These are phyloP conservation scores for Mycena amicta DNA, from an alignment of 768 basidiomycete species.

Conservation along the genomic window DNA sequence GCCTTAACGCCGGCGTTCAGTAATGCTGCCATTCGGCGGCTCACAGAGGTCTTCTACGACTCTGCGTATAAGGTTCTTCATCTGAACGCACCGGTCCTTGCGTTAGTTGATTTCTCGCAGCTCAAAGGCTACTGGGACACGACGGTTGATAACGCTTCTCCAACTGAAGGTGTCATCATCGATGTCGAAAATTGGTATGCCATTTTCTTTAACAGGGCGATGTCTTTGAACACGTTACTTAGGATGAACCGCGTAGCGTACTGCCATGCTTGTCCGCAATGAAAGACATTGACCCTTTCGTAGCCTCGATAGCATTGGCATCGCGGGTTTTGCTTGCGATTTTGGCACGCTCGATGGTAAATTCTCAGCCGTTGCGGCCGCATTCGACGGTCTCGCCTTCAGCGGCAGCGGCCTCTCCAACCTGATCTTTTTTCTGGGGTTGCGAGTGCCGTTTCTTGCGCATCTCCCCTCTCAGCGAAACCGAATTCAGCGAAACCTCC, in stretches of 20 bases:
- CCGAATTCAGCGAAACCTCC: conserved; percentile 33
- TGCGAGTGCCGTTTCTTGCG: conserved; percentile 38
- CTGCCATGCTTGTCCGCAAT: conserved; percentile 3
- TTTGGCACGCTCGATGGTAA: conserved; percentile 57
- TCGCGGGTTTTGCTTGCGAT: conserved; percentile 61
- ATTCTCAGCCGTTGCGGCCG: conserved; percentile 40
- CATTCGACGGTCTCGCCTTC: conserved; percentile 40
- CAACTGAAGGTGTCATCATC: conserved; percentile 34
- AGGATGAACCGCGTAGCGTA: conserved; percentile 53
- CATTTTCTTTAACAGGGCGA: neutral
- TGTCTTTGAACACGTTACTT: neutral
- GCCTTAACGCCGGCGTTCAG: conserved; percentile 55
- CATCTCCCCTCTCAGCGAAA: conserved; percentile 40
- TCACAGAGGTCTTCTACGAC: conserved; percentile 53
- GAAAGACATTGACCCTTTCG: neutral
- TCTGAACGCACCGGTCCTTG: neutral
- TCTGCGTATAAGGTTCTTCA: conserved; percentile 48
- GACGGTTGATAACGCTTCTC: conserved; percentile 28
- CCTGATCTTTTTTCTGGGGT: conserved; percentile 38
- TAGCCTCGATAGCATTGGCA: conserved; percentile 39
- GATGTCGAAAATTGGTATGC: conserved; percentile 52
- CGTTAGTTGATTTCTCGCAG: neutral
- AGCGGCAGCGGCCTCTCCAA: conserved; percentile 31
- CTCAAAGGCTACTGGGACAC: conserved; percentile 25
- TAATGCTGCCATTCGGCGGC: conserved; percentile 49